Evolutionary conservation across 1,139 yeast species (phyloP), one percentile per base, ranked within the genome.

Genomic region (Yamadazyma membranifaciens): DNA sequence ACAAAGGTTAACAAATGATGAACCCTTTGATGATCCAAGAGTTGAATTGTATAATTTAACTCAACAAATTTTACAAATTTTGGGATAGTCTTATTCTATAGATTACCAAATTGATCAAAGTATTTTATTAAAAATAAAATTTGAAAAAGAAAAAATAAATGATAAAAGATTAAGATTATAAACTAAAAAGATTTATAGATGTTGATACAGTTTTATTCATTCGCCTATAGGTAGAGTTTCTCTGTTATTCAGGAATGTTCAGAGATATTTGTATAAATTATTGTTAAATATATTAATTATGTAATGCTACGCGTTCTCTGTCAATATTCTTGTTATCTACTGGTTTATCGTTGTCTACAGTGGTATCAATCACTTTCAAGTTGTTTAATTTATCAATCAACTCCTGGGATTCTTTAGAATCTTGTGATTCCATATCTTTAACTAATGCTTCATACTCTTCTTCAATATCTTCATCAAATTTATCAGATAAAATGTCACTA

Each of bases 11-110:
- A 30, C 47, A 15, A 42, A 41, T 27, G 67, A 63, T 44, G 71
- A 69, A 38, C 74, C 71, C 48, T 66, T 57, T 43, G 85, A 80
- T 47, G 86, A 78, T 60, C 84, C 86, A 50, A 81, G 77, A 66
- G 80, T 71, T 54, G 92, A 85, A 60, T 73, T 84, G 52, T 82
- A 81, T 57, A 83, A 83, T 56, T 74, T 85, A 56, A 83, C 91
- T n/a, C 88, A 83, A 59, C 94, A 85, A 67, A 84, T 85, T 42
- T 70, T 84, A 56, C 78, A 73, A 57, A 73, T 72, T 35, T 65
- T 73, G 50, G 78, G 78, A 33, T 70, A 44, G 22, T 11, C 31
- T 13, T 13, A 28, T 20, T 20, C 24, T 5, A 20, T 20, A 7
- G 7, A 20, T 20, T 20, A 6, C 24, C 7, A 20, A 20, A 20